A percentile compares a stretch with the other conserved stretches of the same genome.
Evolutionary conservation across 495 filamentous ascomycete genomes (phyloP).

Genomic region (Physcia stellaris): DNA sequence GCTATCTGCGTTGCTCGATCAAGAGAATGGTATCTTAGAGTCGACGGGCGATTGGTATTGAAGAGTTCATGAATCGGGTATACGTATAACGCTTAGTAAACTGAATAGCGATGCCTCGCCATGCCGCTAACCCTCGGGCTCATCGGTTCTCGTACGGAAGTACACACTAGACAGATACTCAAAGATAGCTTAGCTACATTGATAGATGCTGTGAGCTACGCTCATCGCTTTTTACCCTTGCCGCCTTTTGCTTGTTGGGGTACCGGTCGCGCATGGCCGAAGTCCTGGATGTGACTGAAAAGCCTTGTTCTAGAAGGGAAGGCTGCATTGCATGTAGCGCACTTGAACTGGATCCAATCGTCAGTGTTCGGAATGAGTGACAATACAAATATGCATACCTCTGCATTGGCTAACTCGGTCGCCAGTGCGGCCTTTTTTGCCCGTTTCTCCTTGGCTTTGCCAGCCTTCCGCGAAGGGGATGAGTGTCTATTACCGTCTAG

Average conservation of each 20-base stretch:
- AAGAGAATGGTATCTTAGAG: too few relatives aligned
- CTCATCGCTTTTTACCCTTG: conserved; percentile 23
- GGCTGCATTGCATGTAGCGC: conserved; percentile 41
- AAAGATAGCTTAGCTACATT: too few relatives aligned
- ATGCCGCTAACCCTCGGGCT: too few relatives aligned
- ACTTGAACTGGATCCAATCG: conserved; percentile 35
- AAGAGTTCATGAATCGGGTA: too few relatives aligned
- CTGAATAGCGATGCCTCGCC: too few relatives aligned
- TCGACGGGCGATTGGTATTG: too few relatives aligned
- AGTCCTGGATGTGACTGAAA: conserved; percentile 59
- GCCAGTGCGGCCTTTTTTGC: conserved; percentile 66
- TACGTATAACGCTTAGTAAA: too few relatives aligned
- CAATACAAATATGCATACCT: conserved; percentile 5
- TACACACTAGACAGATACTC: too few relatives aligned
- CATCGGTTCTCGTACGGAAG: too few relatives aligned
- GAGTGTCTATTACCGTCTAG: conserved; percentile 12
- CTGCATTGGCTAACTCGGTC: conserved; percentile 7
- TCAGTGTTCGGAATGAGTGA: too few relatives aligned
- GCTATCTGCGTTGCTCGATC: too few relatives aligned
- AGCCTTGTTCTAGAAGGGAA: conserved; percentile 59
- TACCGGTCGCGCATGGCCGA: conserved; percentile 41
- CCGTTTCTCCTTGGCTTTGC: conserved; percentile 80
- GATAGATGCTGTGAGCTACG: too few relatives aligned
- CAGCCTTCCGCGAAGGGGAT: conserved; percentile 38
- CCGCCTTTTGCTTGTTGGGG: conserved; percentile 14